Evolutionary conservation across 2,329 filamentous ascomycete species (phyloP).

Genomic region (Raffaelea arxii): DNA sequence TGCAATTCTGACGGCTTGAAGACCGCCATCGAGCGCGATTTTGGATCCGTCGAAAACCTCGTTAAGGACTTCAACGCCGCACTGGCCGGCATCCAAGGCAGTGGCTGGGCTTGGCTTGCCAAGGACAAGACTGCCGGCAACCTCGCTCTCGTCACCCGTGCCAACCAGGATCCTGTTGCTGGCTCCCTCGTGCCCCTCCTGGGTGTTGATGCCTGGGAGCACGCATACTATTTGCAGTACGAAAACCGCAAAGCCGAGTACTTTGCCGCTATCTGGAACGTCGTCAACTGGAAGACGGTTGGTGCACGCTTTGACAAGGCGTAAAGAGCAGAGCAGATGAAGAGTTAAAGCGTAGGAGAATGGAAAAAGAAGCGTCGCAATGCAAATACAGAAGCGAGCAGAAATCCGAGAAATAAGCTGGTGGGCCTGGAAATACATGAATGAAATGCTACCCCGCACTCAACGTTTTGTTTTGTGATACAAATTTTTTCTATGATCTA

Average conservation of each 20-base stretch:
- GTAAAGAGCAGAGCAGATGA: too few relatives aligned
- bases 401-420: too few relatives aligned
- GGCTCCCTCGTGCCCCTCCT: conserved; percentile 75
- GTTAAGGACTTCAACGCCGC: conserved; percentile 57
- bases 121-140: conserved; percentile 55
- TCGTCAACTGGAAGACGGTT: conserved; percentile 90
- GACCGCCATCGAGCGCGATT: conserved; percentile 54
- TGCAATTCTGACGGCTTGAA: too few relatives aligned
- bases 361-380: too few relatives aligned
- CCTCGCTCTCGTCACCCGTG: conserved; percentile 57
- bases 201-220: conserved; percentile 92
- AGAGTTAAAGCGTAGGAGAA: too few relatives aligned
- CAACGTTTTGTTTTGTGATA: too few relatives aligned
- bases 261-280: conserved; percentile 88
- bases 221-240: conserved; percentile 93
- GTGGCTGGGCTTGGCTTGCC: conserved; percentile 85
- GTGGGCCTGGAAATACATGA: too few relatives aligned
- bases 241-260: conserved; percentile 96
- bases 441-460: too few relatives aligned
- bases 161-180: conserved; percentile 84
- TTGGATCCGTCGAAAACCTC: conserved; percentile 56
- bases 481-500: too few relatives aligned
- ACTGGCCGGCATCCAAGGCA: conserved; percentile 70
- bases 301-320: conserved; percentile 54
- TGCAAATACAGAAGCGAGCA: too few relatives aligned